Conservation (phyloP, 768 basidiomycete species). For the Ramaria rubella region DNA sequence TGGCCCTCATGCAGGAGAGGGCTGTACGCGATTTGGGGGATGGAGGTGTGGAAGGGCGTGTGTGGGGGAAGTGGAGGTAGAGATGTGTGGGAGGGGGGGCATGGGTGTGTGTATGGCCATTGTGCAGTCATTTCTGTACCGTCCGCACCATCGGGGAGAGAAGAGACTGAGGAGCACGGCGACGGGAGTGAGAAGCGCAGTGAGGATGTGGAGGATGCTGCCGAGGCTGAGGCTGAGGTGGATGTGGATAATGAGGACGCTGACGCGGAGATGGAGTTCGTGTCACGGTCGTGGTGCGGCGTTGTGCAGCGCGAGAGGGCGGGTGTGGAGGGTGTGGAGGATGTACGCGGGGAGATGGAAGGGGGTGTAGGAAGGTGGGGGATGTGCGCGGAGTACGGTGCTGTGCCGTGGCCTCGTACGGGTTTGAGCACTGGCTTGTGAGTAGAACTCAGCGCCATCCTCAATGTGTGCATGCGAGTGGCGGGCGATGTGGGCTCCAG, state of each 20-base stretch:
- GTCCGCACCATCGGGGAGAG: neutral
- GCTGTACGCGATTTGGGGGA: slow-evolving; percentile 3
- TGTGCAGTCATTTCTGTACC: too few relatives aligned
- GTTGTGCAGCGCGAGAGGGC: too few relatives aligned
- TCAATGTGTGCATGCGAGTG: too few relatives aligned
- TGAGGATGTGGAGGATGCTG: neutral
- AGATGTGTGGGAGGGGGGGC: neutral
- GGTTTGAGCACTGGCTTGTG: too few relatives aligned
- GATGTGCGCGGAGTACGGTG: neutral
- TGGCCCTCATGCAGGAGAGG: neutral
- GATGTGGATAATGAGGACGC: too few relatives aligned
- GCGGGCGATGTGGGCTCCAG: too few relatives aligned
- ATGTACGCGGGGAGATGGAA: neutral
- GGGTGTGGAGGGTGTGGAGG: too few relatives aligned
- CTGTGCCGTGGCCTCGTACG: too few relatives aligned
- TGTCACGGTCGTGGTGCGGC: too few relatives aligned
- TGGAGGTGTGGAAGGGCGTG: neutral
- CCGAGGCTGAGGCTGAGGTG: neutral
- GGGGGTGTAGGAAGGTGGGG: neutral
- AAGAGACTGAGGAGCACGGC: neutral
- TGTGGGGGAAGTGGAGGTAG: neutral
- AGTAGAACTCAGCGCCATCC: too few relatives aligned
- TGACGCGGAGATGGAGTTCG: too few relatives aligned
- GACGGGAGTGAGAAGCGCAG: neutral
- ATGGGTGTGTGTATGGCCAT: neutral